Evolutionary conservation across 768 basidiomycete genomes (phyloP).

Genomic region (Lactarius hatsudake): DNA sequence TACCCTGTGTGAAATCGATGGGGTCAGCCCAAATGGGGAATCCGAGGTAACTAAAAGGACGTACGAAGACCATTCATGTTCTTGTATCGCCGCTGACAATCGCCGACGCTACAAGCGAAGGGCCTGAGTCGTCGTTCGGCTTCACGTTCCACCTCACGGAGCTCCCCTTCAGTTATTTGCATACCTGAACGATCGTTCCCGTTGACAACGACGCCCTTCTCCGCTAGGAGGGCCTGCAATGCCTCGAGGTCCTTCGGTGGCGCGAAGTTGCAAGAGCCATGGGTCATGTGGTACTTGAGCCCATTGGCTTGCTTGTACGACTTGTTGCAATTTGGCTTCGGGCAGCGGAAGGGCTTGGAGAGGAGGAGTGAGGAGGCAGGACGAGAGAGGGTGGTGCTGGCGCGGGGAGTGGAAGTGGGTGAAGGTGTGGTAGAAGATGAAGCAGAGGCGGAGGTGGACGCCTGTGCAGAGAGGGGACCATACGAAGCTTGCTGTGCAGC

Average conservation of each 20-base stretch:
- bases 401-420: conserved; percentile 35
- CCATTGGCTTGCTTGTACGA: conserved; percentile 95
- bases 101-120: conserved; percentile 86
- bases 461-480: conserved; percentile 29
- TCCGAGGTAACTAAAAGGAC: conserved; percentile 22
- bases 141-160: conserved; percentile 75
- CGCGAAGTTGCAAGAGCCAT: conserved; percentile 90
- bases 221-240: conserved; percentile 66
- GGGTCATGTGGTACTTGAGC: conserved; percentile 91
- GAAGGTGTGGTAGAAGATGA: conserved; percentile 27
- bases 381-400: conserved; percentile 47
- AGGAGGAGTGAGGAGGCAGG: conserved; percentile 60
- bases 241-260: conserved; percentile 83
- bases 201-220: conserved; percentile 37
- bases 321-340: conserved; percentile 94
- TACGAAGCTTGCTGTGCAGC: conserved; percentile 32
- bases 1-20: conserved; percentile 45
- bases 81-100: conserved; percentile 88
- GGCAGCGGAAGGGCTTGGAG: conserved; percentile 88
- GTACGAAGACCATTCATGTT: conserved; percentile 93
- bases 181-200: conserved; percentile 37
- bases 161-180: conserved; percentile 53
- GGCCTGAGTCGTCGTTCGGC: conserved; percentile 80
- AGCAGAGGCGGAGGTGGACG: conserved; percentile 30
- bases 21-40: conserved; percentile 19